Percentiles rank a stretch among this genome's conserved stretches.
These are phyloP conservation scores for Pouteria campechiana DNA, from an alignment of 179 eudicot genomes.

Conservation along the genomic window DNA sequence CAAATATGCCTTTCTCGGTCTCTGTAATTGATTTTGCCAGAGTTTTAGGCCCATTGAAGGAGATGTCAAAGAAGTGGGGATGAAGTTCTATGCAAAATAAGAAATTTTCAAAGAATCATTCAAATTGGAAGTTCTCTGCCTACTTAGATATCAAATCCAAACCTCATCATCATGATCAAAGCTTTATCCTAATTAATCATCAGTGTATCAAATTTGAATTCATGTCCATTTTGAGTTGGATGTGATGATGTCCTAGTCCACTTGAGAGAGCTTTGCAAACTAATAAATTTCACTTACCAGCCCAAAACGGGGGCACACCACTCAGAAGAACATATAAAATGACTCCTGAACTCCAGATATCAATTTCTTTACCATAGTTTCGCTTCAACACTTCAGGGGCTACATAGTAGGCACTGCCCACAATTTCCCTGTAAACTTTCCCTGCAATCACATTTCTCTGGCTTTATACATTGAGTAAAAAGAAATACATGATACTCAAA, in stretches of 20 bases:
- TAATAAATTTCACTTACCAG: constrained; percentile 29
- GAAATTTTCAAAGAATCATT: no score
- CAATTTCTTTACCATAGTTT: constrained; percentile 66
- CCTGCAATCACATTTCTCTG: constrained; percentile 20
- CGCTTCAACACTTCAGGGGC: constrained; percentile 65
- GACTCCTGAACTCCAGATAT: constrained; percentile 84
- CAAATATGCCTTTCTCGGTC: constrained; percentile 57
- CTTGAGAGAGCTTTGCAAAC: no score
- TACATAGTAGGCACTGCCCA: constrained; percentile 79
- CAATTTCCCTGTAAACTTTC: constrained; percentile 39
- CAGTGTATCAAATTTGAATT: no score
- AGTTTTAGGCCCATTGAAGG: no score
- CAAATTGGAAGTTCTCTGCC: no score
- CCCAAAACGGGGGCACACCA: constrained; percentile 80
- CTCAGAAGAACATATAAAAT: constrained; percentile 61
- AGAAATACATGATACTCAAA: background rate
- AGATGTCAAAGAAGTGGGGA: no score
- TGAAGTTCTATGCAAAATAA: no score
- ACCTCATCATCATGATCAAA: no score
- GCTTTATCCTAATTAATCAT: no score
- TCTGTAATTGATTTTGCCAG: constrained; percentile 23
- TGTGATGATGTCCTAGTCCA: no score
- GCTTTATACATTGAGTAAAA: background rate
- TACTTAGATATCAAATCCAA: no score
- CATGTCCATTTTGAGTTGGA: no score